These are phyloP conservation scores for Zygosaccharomyces bisporus DNA, from an alignment of 805 yeast genomes.

Conservation along the genomic window DNA sequence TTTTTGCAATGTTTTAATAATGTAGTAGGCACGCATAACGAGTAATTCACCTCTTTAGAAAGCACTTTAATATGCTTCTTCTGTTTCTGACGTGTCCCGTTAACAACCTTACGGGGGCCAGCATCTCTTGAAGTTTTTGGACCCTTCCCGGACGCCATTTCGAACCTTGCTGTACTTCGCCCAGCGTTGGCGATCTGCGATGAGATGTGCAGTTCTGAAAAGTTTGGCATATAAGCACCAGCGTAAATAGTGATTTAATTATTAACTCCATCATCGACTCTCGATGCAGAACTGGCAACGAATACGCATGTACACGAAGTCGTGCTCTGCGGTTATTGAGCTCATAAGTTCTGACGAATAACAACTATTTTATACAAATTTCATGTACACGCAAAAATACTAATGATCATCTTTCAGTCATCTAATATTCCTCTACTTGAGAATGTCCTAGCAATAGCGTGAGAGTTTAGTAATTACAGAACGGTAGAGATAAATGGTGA, in stretches of 20 bases:
- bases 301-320: no score
- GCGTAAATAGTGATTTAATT: slow-evolving; percentile 2
- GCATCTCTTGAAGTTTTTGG: background rate
- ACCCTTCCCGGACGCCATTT: slow-evolving; percentile 4
- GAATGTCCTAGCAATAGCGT: no score
- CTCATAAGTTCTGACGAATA: no score
- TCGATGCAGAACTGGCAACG: no score
- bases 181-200: background rate
- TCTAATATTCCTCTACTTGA: no score
- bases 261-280: no score
- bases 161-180: background rate
- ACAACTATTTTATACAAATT: no score
- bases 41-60: slow-evolving; percentile 37
- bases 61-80: slow-evolving; percentile 20
- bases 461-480: no score
- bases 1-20: slow-evolving; percentile 59
- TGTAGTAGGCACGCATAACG: slow-evolving; percentile 72
- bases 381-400: no score
- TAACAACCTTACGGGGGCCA: background rate
- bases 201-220: slow-evolving; percentile 4
- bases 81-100: slow-evolving; percentile 10
- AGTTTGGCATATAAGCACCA: slow-evolving; percentile 4
- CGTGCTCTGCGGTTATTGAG: no score
- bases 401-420: no score
- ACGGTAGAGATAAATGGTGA: no score